A percentile compares a stretch with the other conserved stretches of the same genome.
Conservation (phyloP, 2,329 filamentous ascomycete genomes). For the Hansfordia pulvinata region DNA sequence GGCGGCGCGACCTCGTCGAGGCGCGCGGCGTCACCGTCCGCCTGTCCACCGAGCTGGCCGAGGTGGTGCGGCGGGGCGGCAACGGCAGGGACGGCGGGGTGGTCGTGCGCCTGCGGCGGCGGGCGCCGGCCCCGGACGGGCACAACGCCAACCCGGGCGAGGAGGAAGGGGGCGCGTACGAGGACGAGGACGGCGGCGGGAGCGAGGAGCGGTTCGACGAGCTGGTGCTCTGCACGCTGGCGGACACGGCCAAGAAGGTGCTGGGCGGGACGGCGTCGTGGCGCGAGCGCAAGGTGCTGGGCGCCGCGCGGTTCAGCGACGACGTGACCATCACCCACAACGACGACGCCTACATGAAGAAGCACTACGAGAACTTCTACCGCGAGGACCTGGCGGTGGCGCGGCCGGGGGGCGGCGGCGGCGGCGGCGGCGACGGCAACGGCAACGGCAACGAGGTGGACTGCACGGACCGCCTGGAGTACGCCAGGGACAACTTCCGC, state of each 20-base stretch:
- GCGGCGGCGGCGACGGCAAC: too few relatives aligned
- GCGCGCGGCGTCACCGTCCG: constrained; percentile 35
- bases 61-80: constrained; percentile 31
- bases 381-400: constrained; percentile 26
- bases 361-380: constrained; percentile 53
- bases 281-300: constrained; percentile 53
- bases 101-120: constrained; percentile 26
- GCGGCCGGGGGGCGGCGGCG: too few relatives aligned
- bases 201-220: constrained; percentile 49
- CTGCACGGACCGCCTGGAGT: constrained; percentile 24
- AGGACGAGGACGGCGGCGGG: constrained; percentile 17
- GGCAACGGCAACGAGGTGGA: constrained; percentile 14
- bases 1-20: constrained; percentile 33
- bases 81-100: constrained; percentile 30
- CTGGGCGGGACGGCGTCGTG: constrained; percentile 42
- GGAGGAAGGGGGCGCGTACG: constrained; percentile 8
- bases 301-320: constrained; percentile 56
- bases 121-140: constrained; percentile 15
- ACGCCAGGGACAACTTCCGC: constrained; percentile 25
- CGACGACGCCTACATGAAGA: constrained; percentile 50
- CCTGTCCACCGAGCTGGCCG: constrained; percentile 36
- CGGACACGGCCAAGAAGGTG: constrained; percentile 50
- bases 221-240: constrained; percentile 50
- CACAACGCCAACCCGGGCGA: constrained; percentile 16
- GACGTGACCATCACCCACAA: constrained; percentile 60